A percentile compares a stretch with the other conserved stretches of the same genome.
phyloP scores from a whole-genome alignment of 1,284 basidiomycete species.

The Cutaneotrichosporon cutaneum region DNA sequence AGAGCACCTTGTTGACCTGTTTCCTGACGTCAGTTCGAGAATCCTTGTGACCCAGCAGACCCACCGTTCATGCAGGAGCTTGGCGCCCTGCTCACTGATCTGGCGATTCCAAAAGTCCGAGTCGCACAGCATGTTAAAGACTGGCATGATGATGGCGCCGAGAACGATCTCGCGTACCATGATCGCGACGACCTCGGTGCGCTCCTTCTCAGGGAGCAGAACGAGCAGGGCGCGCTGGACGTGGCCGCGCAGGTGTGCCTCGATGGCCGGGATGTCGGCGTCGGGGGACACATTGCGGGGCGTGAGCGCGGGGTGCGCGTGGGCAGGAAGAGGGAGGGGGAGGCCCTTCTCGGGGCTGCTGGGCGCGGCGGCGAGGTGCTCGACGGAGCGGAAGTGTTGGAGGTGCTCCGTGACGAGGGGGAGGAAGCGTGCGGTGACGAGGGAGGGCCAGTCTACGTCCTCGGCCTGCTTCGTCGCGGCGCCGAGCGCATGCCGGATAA shows the following conservation, averaged over 20 bases:
- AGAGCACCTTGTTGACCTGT: constrained; percentile 57
- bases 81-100: constrained; percentile 66
- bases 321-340: constrained; percentile 36
- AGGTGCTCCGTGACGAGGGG: constrained; percentile 86
- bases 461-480: constrained; percentile 61
- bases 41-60: constrained; percentile 8
- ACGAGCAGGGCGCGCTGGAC: constrained; percentile 68
- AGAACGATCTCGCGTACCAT: constrained; percentile 79
- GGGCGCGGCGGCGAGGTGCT: constrained; percentile 56
- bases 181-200: constrained; percentile 68
- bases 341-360: constrained; percentile 51
- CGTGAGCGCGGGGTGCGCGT: constrained; percentile 74
- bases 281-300: constrained; percentile 61
- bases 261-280: constrained; percentile 85
- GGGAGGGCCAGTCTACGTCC: constrained; percentile 68
- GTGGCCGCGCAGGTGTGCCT: constrained; percentile 72
- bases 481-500: constrained; percentile 67
- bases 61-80: constrained; percentile 46
- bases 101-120: constrained; percentile 94
- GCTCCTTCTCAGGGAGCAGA: constrained; percentile 73
- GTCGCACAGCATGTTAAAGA: constrained; percentile 89
- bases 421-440: constrained; percentile 77
- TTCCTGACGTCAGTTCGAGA: constrained; percentile 35
- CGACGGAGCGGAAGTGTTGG: constrained; percentile 87
- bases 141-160: constrained; percentile 75